A percentile compares a stretch with the other conserved stretches of the same genome.
These are phyloP conservation scores for Mortierella sp. DNA, from an alignment of 371 early-diverging fungal genomes.

Conservation along the genomic window DNA sequence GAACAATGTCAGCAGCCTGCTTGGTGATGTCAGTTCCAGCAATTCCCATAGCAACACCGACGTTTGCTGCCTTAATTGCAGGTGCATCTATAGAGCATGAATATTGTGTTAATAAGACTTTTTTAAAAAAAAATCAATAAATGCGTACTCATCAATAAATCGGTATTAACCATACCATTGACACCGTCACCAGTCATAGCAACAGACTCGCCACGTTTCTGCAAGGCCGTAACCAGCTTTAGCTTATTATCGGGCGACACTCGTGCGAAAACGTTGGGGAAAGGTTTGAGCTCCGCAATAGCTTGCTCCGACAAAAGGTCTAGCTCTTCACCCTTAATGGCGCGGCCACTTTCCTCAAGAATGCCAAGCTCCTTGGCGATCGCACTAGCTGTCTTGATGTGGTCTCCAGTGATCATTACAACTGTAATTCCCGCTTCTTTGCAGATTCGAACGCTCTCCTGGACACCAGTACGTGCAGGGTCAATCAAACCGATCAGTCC, in stretches of 20 bases:
- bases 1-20: constrained; percentile 83
- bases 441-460: constrained; percentile 74
- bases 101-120: background rate
- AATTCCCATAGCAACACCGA: constrained; percentile 88
- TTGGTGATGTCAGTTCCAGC: constrained; percentile 88
- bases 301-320: constrained; percentile 67
- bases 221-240: constrained; percentile 74
- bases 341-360: constrained; percentile 66
- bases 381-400: constrained; percentile 78
- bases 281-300: constrained; percentile 67
- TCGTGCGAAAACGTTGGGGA: constrained; percentile 79
- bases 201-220: constrained; percentile 75
- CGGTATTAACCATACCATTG: constrained; percentile 46
- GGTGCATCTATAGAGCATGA: constrained; percentile 65
- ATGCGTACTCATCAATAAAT: background rate
- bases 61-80: constrained; percentile 84
- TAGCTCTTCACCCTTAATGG: constrained; percentile 80
- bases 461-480: constrained; percentile 78
- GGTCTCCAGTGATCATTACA: constrained; percentile 91
- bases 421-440: constrained; percentile 84
- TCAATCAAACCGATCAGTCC: constrained; percentile 83
- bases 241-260: constrained; percentile 85
- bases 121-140: background rate
- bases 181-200: constrained; percentile 91
- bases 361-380: constrained; percentile 83